phyloP scores from a whole-genome alignment of 352 stramenopile species.

The Hyphochytrium catenoides region DNA sequence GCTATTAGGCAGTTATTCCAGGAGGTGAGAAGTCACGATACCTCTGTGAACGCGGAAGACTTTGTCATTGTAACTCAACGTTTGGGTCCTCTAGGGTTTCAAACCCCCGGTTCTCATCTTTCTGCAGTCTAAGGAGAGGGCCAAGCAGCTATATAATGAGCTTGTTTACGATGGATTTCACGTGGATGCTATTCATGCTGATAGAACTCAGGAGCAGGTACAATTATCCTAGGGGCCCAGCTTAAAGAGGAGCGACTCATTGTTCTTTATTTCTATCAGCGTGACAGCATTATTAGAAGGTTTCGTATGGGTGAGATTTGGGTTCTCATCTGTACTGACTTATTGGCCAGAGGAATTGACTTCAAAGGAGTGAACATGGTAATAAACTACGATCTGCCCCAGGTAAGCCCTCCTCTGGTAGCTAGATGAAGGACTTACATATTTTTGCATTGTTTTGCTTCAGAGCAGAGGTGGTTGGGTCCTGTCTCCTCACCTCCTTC shows the following conservation, averaged over 20 bases:
- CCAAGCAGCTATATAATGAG: constrained; percentile 89
- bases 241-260: background rate
- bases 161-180: constrained; percentile 93
- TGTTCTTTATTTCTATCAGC: constrained; percentile 17
- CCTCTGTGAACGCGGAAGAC: constrained; percentile 16
- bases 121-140: constrained; percentile 93
- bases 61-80: constrained; percentile 2
- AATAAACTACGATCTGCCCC: constrained; percentile 98
- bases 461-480: no score
- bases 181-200: constrained; percentile 92
- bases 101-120: constrained; percentile 93
- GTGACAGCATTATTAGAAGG: constrained; percentile 76
- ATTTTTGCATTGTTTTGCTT: no score
- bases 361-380: constrained; percentile 98
- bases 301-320: constrained; percentile 91
- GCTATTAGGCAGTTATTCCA: constrained; percentile 76
- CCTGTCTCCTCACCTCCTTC: no score
- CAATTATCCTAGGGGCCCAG: no score
- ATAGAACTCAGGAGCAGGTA: constrained; percentile 52
- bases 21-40: constrained; percentile 15
- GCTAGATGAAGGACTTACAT: no score
- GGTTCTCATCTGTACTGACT: constrained; percentile 97
- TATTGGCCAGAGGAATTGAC: constrained; percentile 95
- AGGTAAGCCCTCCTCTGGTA: no score
- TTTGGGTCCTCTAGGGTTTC: constrained; percentile 47